These are phyloP conservation scores for Corchorus olitorius DNA, from an alignment of 345 rosid species.

Conservation along the genomic window DNA sequence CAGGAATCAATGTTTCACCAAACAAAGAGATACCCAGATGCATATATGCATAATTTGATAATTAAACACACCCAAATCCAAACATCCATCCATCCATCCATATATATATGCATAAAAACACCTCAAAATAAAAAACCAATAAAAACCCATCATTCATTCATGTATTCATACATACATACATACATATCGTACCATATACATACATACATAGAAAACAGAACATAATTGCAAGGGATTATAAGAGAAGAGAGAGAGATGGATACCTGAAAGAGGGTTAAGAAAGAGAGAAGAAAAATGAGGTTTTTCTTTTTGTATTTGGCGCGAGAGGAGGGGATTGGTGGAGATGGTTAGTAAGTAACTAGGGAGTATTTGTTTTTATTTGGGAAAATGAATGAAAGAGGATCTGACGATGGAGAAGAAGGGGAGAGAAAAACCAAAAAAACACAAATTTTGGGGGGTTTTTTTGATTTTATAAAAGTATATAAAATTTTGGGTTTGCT, in stretches of 20 bases:
- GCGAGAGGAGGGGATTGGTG: conserved; percentile 19
- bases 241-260: not conserved
- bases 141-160: not conserved
- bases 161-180: not conserved
- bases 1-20: not conserved
- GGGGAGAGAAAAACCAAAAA: not conserved
- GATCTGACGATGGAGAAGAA: conserved; percentile 20
- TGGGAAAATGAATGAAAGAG: not conserved
- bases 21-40: conserved; percentile 1
- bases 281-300: not conserved
- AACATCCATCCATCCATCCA: not conserved
- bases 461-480: not conserved
- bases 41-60: not conserved
- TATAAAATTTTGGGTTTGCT: not conserved
- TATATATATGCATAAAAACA: not conserved
- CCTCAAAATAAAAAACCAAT: not conserved
- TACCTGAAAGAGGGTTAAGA: not conserved
- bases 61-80: not conserved
- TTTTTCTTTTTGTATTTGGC: conserved; percentile 10
- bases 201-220: not conserved
- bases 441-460: not conserved
- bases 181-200: not conserved
- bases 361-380: not conserved
- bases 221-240: not conserved
- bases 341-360: not conserved